These are phyloP conservation scores for Pichia scutulata DNA, from an alignment of 805 yeast species.

Conservation along the genomic window DNA sequence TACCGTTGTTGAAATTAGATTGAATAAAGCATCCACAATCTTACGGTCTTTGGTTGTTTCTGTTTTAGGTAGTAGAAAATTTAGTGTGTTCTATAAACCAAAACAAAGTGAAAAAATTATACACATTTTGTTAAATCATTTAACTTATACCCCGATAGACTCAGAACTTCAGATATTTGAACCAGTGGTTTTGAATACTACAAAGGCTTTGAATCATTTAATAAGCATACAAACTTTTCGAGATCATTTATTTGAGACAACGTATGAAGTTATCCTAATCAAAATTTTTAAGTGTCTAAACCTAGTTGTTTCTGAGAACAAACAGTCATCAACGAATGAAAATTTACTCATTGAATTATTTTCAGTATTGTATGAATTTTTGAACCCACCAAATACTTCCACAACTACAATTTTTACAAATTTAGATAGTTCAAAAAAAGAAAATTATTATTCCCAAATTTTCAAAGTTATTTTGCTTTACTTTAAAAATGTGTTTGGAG, in stretches of 20 bases:
- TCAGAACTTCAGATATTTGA: conserved; percentile 12
- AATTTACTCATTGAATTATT: conserved; percentile 18
- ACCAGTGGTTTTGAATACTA: conserved; percentile 27
- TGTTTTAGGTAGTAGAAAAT: conserved; percentile 9
- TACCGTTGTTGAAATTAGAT: conserved; percentile 18
- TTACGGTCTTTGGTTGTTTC: conserved; percentile 14
- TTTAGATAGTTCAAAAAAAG: neutral
- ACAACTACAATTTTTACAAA: neutral
- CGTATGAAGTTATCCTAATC: conserved; percentile 14
- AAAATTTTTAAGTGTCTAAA: conserved; percentile 13
- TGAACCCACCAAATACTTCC: conserved; percentile 17
- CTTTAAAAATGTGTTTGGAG: conserved; percentile 12
- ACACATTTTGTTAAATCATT: conserved; percentile 13
- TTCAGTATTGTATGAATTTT: conserved; percentile 11
- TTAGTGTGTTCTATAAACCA: conserved; percentile 18
- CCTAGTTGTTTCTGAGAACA: conserved; percentile 6
- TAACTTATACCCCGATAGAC: conserved; percentile 9
- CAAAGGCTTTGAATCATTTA: conserved; percentile 23
- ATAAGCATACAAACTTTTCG: conserved; percentile 19
- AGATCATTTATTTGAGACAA: conserved; percentile 18
- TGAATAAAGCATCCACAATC: conserved; percentile 18
- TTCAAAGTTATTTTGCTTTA: conserved; percentile 12
- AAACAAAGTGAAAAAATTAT: conserved; percentile 23
- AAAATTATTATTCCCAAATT: conserved; percentile 13
- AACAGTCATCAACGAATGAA: conserved; percentile 14